phyloP scores from a whole-genome alignment of 345 rosid species.

The Punica granatum region DNA sequence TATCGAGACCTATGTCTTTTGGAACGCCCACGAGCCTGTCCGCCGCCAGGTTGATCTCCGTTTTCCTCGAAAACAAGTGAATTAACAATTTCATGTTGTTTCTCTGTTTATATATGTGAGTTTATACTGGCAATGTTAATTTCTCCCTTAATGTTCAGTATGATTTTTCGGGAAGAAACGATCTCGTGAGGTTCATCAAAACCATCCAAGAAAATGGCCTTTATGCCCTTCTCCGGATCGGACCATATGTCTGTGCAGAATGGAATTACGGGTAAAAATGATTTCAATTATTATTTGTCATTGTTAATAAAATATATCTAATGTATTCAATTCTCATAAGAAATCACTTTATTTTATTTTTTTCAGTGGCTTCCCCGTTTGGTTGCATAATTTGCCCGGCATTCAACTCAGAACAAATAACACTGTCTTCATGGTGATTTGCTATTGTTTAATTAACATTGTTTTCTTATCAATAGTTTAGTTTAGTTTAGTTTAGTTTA shows the following conservation, averaged over 20 bases:
- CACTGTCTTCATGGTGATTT: conserved; percentile 37
- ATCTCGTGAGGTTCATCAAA: conserved; percentile 35
- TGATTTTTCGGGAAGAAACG: conserved; percentile 30
- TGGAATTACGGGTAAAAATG: conserved; percentile 40
- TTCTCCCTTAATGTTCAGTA: conserved; percentile 12
- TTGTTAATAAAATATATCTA: not conserved
- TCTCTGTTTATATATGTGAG: too few relatives aligned
- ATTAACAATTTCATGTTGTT: too few relatives aligned
- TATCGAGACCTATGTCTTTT: conserved; percentile 68
- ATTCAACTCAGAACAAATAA: conserved; percentile 44
- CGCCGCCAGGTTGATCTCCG: conserved; percentile 16
- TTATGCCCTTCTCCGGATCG: conserved; percentile 37
- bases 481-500: too few relatives aligned
- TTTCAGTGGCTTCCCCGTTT: conserved; percentile 52
- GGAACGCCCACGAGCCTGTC: conserved; percentile 57
- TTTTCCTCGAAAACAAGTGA: not conserved
- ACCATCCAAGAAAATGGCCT: conserved; percentile 26
- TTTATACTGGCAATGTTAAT: not conserved
- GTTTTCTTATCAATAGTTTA: too few relatives aligned
- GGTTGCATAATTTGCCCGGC: conserved; percentile 50
- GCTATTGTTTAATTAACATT: too few relatives aligned
- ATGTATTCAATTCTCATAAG: not conserved
- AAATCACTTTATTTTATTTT: not conserved
- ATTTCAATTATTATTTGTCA: not conserved
- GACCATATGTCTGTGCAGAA: conserved; percentile 42